Evolutionary conservation across 1,284 basidiomycete species (phyloP).

Genomic region (Ganoderma multipileum): DNA sequence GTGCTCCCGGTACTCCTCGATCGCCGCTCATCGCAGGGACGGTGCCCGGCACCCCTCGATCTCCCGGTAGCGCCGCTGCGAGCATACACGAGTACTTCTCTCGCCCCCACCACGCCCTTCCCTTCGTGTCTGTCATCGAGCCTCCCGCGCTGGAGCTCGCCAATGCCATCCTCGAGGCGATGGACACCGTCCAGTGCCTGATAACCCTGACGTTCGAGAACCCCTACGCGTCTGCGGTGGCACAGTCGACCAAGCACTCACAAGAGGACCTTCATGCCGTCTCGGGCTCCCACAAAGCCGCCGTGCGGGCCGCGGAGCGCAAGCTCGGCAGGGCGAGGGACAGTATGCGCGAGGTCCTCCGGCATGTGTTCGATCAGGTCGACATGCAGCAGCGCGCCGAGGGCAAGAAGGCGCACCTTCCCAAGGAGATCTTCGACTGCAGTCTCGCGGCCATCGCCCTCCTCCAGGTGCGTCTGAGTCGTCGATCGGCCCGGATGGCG

Average conservation of each 20-base stretch:
- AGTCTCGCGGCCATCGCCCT: slow-evolving; percentile 53
- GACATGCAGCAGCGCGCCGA: slow-evolving; percentile 39
- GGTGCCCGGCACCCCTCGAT: slow-evolving; percentile 18
- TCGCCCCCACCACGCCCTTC: slow-evolving; percentile 17
- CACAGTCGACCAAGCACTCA: neutral
- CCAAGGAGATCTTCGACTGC: slow-evolving; percentile 44
- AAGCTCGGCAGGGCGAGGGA: slow-evolving; percentile 42
- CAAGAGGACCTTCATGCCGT: slow-evolving; percentile 24
- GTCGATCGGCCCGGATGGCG: neutral
- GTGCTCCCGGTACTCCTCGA: slow-evolving; percentile 16
- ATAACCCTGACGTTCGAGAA: slow-evolving; percentile 46
- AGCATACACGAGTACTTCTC: slow-evolving; percentile 22
- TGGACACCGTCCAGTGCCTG: slow-evolving; percentile 43
- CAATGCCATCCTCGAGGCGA: slow-evolving; percentile 43
- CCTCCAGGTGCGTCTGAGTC: slow-evolving; percentile 50
- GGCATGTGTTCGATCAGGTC: slow-evolving; percentile 42
- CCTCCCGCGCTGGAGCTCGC: slow-evolving; percentile 45
- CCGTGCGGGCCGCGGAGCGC: slow-evolving; percentile 37
- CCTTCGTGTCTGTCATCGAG: slow-evolving; percentile 39
- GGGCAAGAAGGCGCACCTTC: slow-evolving; percentile 36
- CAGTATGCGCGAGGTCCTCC: slow-evolving; percentile 43
- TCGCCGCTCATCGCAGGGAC: slow-evolving; percentile 5
- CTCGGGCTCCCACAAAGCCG: slow-evolving; percentile 37
- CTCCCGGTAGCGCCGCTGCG: slow-evolving; percentile 20
- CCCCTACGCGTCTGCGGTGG: slow-evolving; percentile 9